Evolutionary conservation across 768 basidiomycete species (phyloP).

Genomic region (Sarcodon aspratus): DNA sequence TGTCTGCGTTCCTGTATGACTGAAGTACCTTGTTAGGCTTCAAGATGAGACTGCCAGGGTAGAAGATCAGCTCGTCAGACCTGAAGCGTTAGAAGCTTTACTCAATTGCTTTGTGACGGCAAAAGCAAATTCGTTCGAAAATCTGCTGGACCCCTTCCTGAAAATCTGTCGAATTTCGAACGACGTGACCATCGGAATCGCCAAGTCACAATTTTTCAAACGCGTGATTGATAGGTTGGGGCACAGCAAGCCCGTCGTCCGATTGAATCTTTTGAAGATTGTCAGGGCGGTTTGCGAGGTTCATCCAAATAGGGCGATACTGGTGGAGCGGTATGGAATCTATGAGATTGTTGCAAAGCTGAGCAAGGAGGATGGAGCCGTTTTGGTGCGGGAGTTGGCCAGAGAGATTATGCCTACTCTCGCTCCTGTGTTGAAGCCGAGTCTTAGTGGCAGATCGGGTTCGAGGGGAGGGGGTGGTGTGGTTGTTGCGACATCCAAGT

Average conservation of each 20-base stretch:
- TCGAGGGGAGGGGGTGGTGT: constrained; percentile 24
- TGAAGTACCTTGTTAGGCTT: constrained; percentile 39
- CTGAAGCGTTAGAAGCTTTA: constrained; percentile 51
- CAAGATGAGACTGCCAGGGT: constrained; percentile 93
- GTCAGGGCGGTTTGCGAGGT: constrained; percentile 80
- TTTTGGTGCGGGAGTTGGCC: constrained; percentile 83
- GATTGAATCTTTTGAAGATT: constrained; percentile 81
- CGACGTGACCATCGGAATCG: constrained; percentile 60
- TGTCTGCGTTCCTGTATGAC: background rate
- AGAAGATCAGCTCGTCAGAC: constrained; percentile 75
- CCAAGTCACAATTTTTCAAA: constrained; percentile 78
- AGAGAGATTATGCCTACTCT: constrained; percentile 75
- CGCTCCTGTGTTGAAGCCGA: constrained; percentile 58
- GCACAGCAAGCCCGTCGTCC: constrained; percentile 76
- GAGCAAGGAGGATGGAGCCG: constrained; percentile 79
- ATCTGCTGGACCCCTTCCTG: constrained; percentile 82
- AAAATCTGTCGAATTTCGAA: constrained; percentile 83
- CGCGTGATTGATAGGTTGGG: constrained; percentile 76
- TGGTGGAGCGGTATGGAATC: constrained; percentile 77
- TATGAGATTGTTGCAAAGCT: constrained; percentile 72
- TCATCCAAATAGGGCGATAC: constrained; percentile 72
- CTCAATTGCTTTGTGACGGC: constrained; percentile 74
- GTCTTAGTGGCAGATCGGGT: constrained; percentile 18
- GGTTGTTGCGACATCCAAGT: constrained; percentile 37
- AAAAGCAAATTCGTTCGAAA: constrained; percentile 87